These are phyloP conservation scores for Pleurotus tuoliensis DNA, from an alignment of 768 basidiomycete species.

Conservation along the genomic window DNA sequence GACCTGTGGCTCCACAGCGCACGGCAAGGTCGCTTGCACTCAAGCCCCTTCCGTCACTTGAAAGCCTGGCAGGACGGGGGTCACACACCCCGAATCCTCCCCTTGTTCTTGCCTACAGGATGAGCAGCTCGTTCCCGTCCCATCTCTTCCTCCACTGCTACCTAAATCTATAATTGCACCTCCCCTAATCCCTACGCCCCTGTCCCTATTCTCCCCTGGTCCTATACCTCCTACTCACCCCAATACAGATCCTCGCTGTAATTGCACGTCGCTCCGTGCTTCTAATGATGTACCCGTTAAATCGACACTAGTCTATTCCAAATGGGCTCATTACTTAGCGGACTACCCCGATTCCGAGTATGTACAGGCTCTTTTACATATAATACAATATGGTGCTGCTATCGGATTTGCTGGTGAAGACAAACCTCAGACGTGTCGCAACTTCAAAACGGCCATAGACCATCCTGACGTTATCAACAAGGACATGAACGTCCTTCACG, in stretches of 20 bases:
- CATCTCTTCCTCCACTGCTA: background rate
- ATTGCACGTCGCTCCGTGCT: constrained; percentile 5
- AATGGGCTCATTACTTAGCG: constrained; percentile 18
- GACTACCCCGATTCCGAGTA: constrained; percentile 25
- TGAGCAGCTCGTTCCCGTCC: background rate
- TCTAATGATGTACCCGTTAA: constrained; percentile 2
- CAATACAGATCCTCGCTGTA: constrained; percentile 13
- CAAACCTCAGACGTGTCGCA: no score
- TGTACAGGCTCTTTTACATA: constrained; percentile 20
- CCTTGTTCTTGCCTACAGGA: background rate
- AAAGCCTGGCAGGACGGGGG: background rate
- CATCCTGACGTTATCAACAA: no score
- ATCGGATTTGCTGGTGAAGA: constrained; percentile 20
- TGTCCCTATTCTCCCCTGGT: constrained; percentile 8
- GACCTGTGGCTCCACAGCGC: background rate
- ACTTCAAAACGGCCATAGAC: no score
- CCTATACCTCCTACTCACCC: constrained; percentile 9
- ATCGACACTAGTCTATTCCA: background rate
- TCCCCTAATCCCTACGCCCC: constrained; percentile 2
- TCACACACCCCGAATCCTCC: background rate
- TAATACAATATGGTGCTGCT: constrained; percentile 22
- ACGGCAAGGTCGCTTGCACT: background rate
- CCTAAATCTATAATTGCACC: no score
- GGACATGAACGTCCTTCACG: no score
- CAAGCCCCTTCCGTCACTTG: background rate